These are phyloP conservation scores for Arabidopsis hybrid DNA, from an alignment of 441 rosid species.

Conservation along the genomic window DNA sequence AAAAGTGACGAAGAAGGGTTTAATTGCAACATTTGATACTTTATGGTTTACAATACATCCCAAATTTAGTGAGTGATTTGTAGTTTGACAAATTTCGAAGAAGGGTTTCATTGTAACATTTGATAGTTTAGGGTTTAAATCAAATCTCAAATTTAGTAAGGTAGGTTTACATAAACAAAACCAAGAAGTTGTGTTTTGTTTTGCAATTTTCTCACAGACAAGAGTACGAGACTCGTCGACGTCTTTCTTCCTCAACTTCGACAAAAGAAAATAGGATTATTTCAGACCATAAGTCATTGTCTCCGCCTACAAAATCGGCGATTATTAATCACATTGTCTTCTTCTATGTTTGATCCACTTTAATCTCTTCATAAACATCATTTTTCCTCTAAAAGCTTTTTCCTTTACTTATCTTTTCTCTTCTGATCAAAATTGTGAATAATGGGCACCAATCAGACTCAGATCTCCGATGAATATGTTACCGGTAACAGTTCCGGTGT, in stretches of 20 bases:
- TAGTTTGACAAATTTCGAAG: too few species aligned
- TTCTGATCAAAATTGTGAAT: not conserved
- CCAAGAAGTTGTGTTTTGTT: not conserved
- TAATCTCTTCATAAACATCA: not conserved
- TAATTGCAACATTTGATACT: not conserved
- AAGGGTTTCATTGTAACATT: not conserved
- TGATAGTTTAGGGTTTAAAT: not conserved
- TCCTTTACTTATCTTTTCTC: conserved; percentile 10
- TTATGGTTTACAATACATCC: too few species aligned
- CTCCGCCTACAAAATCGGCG: conserved; percentile 23
- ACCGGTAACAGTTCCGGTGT: conserved; percentile 47
- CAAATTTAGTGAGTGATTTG: too few species aligned
- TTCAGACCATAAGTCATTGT: conserved; percentile 19
- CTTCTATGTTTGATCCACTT: conserved; percentile 1
- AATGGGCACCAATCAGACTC: conserved; percentile 6
- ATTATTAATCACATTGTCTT: conserved; percentile 29
- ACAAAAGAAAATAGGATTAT: not conserved
- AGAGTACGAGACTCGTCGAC: not conserved
- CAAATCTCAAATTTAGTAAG: not conserved
- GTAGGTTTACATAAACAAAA: not conserved
- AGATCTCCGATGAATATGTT: conserved; percentile 43
- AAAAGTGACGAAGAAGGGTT: not conserved
- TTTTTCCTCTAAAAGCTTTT: not conserved
- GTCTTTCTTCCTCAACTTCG: not conserved
- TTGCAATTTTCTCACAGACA: not conserved